These are phyloP conservation scores for Pholiota microspora DNA, from an alignment of 768 basidiomycete genomes.

Conservation along the genomic window DNA sequence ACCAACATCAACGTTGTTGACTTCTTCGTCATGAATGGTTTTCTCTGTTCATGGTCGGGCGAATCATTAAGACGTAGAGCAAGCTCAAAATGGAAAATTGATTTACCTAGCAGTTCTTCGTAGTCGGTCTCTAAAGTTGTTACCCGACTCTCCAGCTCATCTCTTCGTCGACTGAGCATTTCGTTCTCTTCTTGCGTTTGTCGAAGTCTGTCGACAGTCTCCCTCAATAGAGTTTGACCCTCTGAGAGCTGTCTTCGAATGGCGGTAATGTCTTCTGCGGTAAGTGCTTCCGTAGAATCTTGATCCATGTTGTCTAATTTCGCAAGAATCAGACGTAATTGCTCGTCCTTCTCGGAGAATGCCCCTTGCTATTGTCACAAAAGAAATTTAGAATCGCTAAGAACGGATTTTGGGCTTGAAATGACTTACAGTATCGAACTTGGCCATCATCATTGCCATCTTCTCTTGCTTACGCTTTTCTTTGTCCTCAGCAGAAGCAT, in stretches of 20 bases:
- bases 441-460: constrained; percentile 99
- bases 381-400: constrained; percentile 7
- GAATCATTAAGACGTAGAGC: constrained; percentile 7
- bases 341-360: constrained; percentile 94
- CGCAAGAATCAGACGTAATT: constrained; percentile 77
- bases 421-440: constrained; percentile 84
- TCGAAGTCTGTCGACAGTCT: constrained; percentile 85
- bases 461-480: constrained; percentile 99
- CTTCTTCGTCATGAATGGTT: constrained; percentile 86
- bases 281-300: constrained; percentile 53
- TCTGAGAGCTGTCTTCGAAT: constrained; percentile 88
- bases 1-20: constrained; percentile 75
- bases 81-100: not conserved
- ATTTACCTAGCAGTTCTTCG: constrained; percentile 90
- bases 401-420: constrained; percentile 1
- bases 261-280: constrained; percentile 75
- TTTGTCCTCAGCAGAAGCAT: constrained; percentile 90
- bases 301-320: constrained; percentile 81
- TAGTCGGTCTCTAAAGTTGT: constrained; percentile 87
- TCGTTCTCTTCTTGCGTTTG: constrained; percentile 94
- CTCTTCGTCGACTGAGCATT: constrained; percentile 73
- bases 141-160: constrained; percentile 85
- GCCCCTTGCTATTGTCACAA: constrained; percentile 68
- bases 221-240: constrained; percentile 80
- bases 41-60: constrained; percentile 58